Conservation (phyloP, 441 rosid genomes). For the Daphne laureola region DNA sequence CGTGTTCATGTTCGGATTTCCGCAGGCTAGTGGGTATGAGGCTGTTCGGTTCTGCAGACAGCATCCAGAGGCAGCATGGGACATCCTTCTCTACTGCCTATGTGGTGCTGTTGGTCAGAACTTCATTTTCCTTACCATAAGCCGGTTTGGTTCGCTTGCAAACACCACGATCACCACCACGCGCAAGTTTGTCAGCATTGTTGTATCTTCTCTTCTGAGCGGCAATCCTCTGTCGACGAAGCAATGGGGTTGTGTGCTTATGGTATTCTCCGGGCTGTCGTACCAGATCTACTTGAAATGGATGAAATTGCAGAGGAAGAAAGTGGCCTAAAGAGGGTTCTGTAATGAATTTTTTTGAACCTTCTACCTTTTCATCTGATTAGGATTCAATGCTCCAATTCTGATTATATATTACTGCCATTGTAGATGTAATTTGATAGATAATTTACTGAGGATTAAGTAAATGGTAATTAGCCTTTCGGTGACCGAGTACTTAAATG, state of each 20-base stretch:
- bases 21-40: constrained; percentile 60
- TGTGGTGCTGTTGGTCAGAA: constrained; percentile 97
- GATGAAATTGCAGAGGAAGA: constrained; percentile 72
- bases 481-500: no score
- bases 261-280: constrained; percentile 93
- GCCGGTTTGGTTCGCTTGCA: constrained; percentile 85
- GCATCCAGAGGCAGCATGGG: constrained; percentile 92
- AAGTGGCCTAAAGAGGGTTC: constrained; percentile 36
- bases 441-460: constrained; percentile 12
- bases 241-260: constrained; percentile 88
- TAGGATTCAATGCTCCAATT: constrained; percentile 20
- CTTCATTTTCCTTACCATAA: constrained; percentile 87
- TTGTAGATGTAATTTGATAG: constrained; percentile 20
- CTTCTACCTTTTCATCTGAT: constrained; percentile 5
- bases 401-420: constrained; percentile 13
- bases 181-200: constrained; percentile 86
- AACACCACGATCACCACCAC: constrained; percentile 95
- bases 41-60: constrained; percentile 69
- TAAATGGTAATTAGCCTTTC: background rate
- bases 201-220: constrained; percentile 78
- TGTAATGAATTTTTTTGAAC: constrained; percentile 14
- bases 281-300: constrained; percentile 90
- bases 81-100: constrained; percentile 72
- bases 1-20: constrained; percentile 85
- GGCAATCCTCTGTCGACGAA: constrained; percentile 80